Conservation (phyloP, 1,284 basidiomycete genomes). For the Puccinia novopanici region DNA sequence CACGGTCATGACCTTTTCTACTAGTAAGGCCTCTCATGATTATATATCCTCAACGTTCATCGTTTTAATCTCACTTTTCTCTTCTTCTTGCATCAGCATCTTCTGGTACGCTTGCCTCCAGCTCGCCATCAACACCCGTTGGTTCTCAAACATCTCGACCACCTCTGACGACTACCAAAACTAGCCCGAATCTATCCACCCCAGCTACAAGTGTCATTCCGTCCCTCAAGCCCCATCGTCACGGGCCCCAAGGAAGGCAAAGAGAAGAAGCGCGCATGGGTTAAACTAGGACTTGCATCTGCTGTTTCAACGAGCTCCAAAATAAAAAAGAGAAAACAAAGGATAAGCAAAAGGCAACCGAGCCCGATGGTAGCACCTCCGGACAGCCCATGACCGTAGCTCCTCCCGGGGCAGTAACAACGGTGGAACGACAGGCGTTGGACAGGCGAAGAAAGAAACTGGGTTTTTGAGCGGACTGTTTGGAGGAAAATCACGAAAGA, state of each 20-base stretch:
- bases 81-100: conserved; percentile 6
- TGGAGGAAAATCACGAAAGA: conserved; percentile 43
- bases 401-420: neutral
- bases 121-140: conserved; percentile 7
- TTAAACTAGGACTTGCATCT: conserved; percentile 35
- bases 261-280: conserved; percentile 46
- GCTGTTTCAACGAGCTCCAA: conserved; percentile 22
- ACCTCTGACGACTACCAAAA: neutral
- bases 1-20: conserved; percentile 12
- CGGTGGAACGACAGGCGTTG: conserved; percentile 1
- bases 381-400: neutral
- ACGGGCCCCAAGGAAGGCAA: conserved; percentile 13
- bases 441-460: conserved; percentile 34
- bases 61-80: neutral
- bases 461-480: conserved; percentile 47
- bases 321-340: conserved; percentile 40
- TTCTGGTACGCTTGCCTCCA: conserved; percentile 2
- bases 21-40: neutral
- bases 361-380: neutral
- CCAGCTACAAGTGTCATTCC: neutral
- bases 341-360: conserved; percentile 11
- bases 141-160: conserved; percentile 8
- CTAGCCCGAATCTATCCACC: conserved; percentile 24
- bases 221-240: neutral
- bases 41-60: neutral